A percentile compares a stretch with the other conserved stretches of the same genome.
phyloP scores from a whole-genome alignment of 345 rosid species.

The Melastoma malabathricum region DNA sequence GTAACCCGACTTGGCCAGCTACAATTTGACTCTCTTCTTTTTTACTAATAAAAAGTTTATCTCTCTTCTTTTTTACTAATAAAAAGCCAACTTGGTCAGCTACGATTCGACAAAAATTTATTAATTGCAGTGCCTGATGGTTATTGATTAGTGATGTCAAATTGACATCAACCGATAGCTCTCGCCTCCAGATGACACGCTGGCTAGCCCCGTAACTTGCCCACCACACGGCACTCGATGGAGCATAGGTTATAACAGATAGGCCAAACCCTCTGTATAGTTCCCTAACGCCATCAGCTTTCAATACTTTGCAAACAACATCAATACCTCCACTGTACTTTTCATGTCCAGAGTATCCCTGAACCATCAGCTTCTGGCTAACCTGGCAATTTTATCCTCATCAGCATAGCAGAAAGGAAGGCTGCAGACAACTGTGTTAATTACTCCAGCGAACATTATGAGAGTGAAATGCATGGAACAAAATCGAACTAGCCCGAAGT shows the following conservation, averaged over 20 bases:
- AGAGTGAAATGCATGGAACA: neutral
- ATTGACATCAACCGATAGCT: neutral
- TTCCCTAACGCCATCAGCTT: constrained; percentile 72
- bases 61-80: too few species aligned
- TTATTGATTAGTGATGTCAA: too few species aligned
- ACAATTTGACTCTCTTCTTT: too few species aligned
- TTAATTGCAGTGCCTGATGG: too few species aligned
- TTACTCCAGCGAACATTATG: neutral
- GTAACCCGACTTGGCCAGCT: too few species aligned
- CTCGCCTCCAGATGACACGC: constrained; percentile 88
- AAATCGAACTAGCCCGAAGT: too few species aligned
- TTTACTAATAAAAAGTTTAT: too few species aligned
- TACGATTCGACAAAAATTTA: too few species aligned
- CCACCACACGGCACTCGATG: constrained; percentile 99
- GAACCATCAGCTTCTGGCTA: constrained; percentile 97
- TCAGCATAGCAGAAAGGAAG: neutral
- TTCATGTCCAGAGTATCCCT: constrained; percentile 90
- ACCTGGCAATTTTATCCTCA: constrained; percentile 32
- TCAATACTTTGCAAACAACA: constrained; percentile 70
- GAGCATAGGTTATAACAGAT: constrained; percentile 87
- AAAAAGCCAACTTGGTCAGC: too few species aligned
- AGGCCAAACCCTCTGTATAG: constrained; percentile 92
- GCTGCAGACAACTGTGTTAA: neutral
- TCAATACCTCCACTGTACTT: constrained; percentile 83
- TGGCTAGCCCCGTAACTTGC: constrained; percentile 97